Percentiles rank a stretch among this genome's conserved stretches.
These are phyloP conservation scores for Dianthus caryophyllus DNA, from an alignment of 148 eudicot genomes.

Conservation along the genomic window DNA sequence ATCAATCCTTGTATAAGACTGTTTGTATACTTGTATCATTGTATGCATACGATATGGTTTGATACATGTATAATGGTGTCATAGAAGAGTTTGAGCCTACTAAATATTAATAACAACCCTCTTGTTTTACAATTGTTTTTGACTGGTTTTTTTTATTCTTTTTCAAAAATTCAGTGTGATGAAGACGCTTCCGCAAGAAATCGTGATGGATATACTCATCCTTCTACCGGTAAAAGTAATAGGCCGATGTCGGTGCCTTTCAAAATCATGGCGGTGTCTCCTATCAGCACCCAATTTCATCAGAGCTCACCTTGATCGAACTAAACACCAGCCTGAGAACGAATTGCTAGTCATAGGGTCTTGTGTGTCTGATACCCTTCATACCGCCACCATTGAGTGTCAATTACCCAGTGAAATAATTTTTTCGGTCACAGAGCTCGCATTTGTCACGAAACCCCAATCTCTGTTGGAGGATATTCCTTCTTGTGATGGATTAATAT, in stretches of 20 bases:
- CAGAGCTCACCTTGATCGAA: constrained; percentile 19
- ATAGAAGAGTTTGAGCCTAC: no score
- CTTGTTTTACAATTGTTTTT: no score
- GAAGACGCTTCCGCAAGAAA: constrained; percentile 13
- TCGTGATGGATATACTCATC: constrained; percentile 8
- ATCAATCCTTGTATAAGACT: no score
- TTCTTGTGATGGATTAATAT: constrained; percentile 20
- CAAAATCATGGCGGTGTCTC: constrained; percentile 16
- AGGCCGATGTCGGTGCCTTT: constrained; percentile 22
- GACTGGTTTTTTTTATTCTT: no score
- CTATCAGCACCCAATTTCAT: constrained; percentile 21
- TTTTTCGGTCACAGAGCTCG: not conserved
- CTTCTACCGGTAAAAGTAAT: constrained; percentile 18
- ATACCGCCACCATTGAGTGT: not conserved
- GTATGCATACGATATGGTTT: no score
- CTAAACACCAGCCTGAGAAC: not conserved
- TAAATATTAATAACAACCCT: no score
- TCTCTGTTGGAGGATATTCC: not conserved
- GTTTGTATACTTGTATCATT: no score
- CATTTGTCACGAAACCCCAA: not conserved
- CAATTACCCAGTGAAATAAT: constrained; percentile 6
- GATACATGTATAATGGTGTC: no score
- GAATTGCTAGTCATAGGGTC: constrained; percentile 9
- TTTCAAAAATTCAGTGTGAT: constrained; percentile 7
- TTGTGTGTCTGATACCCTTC: not conserved